Evolutionary conservation across 2,329 filamentous ascomycete species (phyloP).

Genomic region (Falciphora oryzae): DNA sequence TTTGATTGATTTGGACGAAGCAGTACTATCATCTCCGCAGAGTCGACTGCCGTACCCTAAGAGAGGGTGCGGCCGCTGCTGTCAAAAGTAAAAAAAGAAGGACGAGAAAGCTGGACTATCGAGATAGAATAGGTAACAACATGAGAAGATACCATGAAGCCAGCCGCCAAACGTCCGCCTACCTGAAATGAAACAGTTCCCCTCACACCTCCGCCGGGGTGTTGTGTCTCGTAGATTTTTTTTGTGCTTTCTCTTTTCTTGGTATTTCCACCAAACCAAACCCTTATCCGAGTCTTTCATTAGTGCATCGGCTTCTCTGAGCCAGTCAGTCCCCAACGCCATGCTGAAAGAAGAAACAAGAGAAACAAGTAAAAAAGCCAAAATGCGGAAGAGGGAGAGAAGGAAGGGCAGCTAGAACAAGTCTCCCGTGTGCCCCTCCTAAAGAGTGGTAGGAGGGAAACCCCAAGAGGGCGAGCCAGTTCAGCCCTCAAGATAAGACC

Average conservation of each 20-base stretch:
- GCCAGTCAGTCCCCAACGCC: slow-evolving; percentile 28
- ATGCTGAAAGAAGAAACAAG: slow-evolving; percentile 30
- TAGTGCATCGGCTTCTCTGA: slow-evolving; percentile 8
- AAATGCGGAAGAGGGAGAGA: slow-evolving; percentile 1
- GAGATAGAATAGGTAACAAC: neutral
- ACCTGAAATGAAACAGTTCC: slow-evolving; percentile 1
- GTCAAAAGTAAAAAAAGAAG: neutral
- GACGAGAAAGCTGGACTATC: neutral
- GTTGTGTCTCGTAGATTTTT: neutral
- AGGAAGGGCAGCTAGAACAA: neutral
- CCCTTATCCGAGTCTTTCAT: slow-evolving; percentile 7
- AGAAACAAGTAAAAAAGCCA: slow-evolving; percentile 17
- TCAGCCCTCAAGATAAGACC: neutral
- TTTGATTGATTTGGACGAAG: neutral
- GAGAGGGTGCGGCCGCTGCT: neutral
- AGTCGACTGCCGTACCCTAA: neutral
- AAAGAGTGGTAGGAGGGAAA: neutral
- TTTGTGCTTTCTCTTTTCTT: neutral
- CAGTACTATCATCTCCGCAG: neutral
- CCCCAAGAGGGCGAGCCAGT: neutral
- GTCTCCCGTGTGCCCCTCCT: neutral
- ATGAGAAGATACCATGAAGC: neutral
- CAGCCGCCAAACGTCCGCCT: neutral
- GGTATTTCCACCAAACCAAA: neutral
- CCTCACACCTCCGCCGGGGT: neutral